A percentile compares a stretch with the other conserved stretches of the same genome.
These are phyloP conservation scores for Fusarium coicis DNA, from an alignment of 2,329 filamentous ascomycete genomes.

Conservation along the genomic window DNA sequence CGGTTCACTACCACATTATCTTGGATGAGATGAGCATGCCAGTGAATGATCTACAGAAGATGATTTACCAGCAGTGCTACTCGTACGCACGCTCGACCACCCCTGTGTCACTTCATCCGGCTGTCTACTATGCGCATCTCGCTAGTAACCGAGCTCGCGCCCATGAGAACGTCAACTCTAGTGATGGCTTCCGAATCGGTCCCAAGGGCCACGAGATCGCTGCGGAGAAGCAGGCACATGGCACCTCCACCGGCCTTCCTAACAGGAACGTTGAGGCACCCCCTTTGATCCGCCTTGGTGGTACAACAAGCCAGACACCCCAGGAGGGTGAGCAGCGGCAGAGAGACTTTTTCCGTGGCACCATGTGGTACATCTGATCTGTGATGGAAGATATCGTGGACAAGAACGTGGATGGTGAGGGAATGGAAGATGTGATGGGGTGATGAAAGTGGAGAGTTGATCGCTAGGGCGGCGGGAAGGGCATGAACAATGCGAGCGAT, in stretches of 20 bases:
- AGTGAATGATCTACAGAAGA: slow-evolving; percentile 78
- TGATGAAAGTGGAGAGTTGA: slow-evolving; percentile 1
- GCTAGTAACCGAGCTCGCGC: slow-evolving; percentile 82
- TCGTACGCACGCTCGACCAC: slow-evolving; percentile 93
- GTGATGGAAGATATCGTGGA: background rate
- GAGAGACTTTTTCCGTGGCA: slow-evolving; percentile 51
- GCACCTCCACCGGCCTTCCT: slow-evolving; percentile 41
- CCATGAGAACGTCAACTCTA: slow-evolving; percentile 69
- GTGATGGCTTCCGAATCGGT: slow-evolving; percentile 56
- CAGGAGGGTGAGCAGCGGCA: slow-evolving; percentile 47
- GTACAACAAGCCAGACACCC: slow-evolving; percentile 32
- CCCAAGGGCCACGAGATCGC: slow-evolving; percentile 57
- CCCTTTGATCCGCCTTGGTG: slow-evolving; percentile 48
- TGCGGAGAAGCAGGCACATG: slow-evolving; percentile 54
- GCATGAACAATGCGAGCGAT: slow-evolving; percentile 34
- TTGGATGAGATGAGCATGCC: slow-evolving; percentile 79
- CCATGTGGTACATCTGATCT: slow-evolving; percentile 58
- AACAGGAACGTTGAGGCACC: slow-evolving; percentile 44
- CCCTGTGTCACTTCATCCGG: slow-evolving; percentile 87
- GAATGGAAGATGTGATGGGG: background rate
- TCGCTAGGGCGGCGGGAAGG: slow-evolving; percentile 35
- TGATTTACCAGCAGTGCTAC: slow-evolving; percentile 96
- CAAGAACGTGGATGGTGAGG: background rate
- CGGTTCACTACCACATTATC: slow-evolving; percentile 92
- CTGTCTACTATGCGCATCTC: slow-evolving; percentile 95